phyloP scores from a whole-genome alignment of 2,329 filamentous ascomycete species.

The Paecilomyces sp. region DNA sequence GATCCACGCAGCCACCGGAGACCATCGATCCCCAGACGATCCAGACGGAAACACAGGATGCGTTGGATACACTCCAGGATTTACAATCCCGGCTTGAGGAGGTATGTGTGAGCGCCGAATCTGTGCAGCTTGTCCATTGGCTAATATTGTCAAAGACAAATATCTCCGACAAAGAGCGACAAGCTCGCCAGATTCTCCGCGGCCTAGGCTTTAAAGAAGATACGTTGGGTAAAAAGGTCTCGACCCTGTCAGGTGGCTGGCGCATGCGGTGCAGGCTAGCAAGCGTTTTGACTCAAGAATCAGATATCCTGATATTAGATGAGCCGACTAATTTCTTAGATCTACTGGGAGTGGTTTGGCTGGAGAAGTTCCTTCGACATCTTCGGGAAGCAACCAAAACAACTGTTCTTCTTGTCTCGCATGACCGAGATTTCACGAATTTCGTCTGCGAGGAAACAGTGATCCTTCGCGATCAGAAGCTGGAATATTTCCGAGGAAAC shows the following conservation, averaged over 20 bases:
- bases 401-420: constrained; percentile 72
- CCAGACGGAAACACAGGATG: constrained; percentile 60
- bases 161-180: constrained; percentile 40
- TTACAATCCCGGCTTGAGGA: constrained; percentile 63
- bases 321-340: constrained; percentile 86
- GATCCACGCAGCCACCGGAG: constrained; percentile 46
- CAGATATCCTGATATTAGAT: constrained; percentile 73
- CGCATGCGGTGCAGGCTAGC: constrained; percentile 63
- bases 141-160: no score
- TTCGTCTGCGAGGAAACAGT: constrained; percentile 69
- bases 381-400: constrained; percentile 46
- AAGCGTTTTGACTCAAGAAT: constrained; percentile 59
- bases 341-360: constrained; percentile 75
- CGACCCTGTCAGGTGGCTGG: constrained; percentile 70
- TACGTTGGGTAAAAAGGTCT: constrained; percentile 52
- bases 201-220: constrained; percentile 66
- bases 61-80: constrained; percentile 61
- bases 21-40: constrained; percentile 52
- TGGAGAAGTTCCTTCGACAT: constrained; percentile 63
- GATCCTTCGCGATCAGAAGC: constrained; percentile 62
- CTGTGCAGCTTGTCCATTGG: constrained; percentile 17
- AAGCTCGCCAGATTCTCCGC: constrained; percentile 58
- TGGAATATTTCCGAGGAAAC: constrained; percentile 70
- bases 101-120: constrained; percentile 45
- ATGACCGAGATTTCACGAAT: constrained; percentile 75